Percentiles rank a stretch among this genome's conserved stretches.
Conservation (phyloP, 2,329 filamentous ascomycete species). For the Beauveria scarabaeidicola region DNA sequence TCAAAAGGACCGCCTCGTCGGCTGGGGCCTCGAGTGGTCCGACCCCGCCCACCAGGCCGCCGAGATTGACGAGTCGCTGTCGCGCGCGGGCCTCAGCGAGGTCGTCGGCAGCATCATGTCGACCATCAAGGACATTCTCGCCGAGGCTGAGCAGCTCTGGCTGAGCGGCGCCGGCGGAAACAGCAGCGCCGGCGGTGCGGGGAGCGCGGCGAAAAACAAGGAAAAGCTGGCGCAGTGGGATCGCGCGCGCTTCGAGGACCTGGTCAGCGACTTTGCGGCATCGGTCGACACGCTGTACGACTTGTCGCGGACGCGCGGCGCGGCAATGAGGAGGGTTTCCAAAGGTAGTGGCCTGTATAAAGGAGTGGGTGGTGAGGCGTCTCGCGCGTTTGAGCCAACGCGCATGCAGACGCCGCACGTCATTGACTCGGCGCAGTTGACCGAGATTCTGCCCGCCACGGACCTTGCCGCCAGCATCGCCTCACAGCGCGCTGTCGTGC, state of each 20-base stretch:
- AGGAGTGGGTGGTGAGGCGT: conserved; percentile 34
- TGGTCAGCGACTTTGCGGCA: conserved; percentile 64
- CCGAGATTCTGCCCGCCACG: conserved; percentile 36
- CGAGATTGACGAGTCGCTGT: conserved; percentile 63
- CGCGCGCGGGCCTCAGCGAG: conserved; percentile 66
- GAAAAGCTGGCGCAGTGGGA: conserved; percentile 54
- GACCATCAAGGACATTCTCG: conserved; percentile 71
- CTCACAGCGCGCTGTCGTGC: conserved; percentile 37
- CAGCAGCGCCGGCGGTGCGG: conserved; percentile 28
- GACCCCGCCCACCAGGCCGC: conserved; percentile 57
- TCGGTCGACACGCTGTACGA: conserved; percentile 76
- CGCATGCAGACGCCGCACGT: conserved; percentile 54
- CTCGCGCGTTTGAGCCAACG: conserved; percentile 47
- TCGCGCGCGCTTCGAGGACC: conserved; percentile 64
- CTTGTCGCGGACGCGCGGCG: conserved; percentile 55
- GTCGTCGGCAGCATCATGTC: conserved; percentile 71
- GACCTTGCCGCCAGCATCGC: conserved; percentile 23
- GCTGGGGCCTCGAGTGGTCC: conserved; percentile 76
- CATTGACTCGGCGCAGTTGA: conserved; percentile 47
- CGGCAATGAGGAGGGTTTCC: conserved; percentile 22
- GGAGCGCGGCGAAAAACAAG: conserved; percentile 42
- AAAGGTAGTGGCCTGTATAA: conserved; percentile 26
- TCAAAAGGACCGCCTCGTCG: conserved; percentile 69
- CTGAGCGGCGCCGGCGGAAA: conserved; percentile 45
- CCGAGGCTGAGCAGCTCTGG: conserved; percentile 68